Evolutionary conservation across 1,139 yeast species (phyloP).

Genomic region (Pneumocystis murina): DNA sequence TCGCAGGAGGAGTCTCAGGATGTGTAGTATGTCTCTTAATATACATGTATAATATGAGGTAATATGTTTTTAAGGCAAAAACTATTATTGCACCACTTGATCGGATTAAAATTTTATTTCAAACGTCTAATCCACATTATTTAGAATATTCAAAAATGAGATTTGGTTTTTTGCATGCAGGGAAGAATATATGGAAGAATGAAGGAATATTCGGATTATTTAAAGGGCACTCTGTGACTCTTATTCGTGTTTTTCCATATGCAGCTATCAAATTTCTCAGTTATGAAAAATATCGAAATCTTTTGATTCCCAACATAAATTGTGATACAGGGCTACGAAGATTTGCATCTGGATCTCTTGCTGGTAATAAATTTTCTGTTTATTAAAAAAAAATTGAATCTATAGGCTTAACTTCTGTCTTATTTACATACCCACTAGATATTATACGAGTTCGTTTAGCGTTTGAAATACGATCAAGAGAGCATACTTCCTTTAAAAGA

Average conservation of each 20-base stretch:
- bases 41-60: neutral
- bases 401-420: constrained; percentile 63
- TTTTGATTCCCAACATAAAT: constrained; percentile 57
- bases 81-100: constrained; percentile 91
- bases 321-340: constrained; percentile 73
- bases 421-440: constrained; percentile 84
- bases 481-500: constrained; percentile 6
- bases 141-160: constrained; percentile 66
- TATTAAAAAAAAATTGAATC: neutral
- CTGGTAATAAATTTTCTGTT: constrained; percentile 23
- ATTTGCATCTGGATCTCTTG: constrained; percentile 74
- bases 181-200: constrained; percentile 42
- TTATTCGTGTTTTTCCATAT: constrained; percentile 82
- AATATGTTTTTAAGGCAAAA: constrained; percentile 37
- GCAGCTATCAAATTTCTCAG: constrained; percentile 97
- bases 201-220: constrained; percentile 78
- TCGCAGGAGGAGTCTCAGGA: constrained; percentile 95
- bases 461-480: constrained; percentile 33
- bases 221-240: constrained; percentile 91
- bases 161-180: constrained; percentile 62
- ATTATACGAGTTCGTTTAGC: constrained; percentile 82
- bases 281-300: constrained; percentile 75
- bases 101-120: constrained; percentile 84
- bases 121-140: constrained; percentile 86
- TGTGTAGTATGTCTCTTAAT: constrained; percentile 32